These are phyloP conservation scores for Pseudocercospora musae DNA, from an alignment of 2,329 filamentous ascomycete genomes.

Conservation along the genomic window DNA sequence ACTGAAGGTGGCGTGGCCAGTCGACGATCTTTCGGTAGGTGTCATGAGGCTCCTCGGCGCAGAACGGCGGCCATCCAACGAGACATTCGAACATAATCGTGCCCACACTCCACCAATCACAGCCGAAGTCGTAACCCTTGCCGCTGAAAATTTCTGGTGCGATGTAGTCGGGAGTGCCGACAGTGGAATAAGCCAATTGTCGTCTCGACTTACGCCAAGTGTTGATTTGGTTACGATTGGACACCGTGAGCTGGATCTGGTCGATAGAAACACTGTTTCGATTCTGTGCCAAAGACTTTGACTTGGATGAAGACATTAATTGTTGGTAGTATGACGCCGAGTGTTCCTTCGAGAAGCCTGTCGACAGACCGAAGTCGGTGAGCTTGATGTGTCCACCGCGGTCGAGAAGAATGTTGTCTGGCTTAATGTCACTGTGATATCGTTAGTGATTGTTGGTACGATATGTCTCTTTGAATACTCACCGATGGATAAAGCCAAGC, in stretches of 20 bases:
- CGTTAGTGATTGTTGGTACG: conserved; percentile 4
- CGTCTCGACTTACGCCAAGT: conserved; percentile 96
- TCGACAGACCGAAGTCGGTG: conserved; percentile 96
- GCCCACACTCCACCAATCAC: conserved; percentile 98
- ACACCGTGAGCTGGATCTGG: conserved; percentile 96
- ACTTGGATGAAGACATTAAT: conserved; percentile 63
- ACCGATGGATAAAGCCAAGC: conserved; percentile 97
- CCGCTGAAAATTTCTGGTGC: conserved; percentile 97
- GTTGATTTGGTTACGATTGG: conserved; percentile 96
- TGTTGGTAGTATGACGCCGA: conserved; percentile 99
- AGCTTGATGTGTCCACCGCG: conserved; percentile 95
- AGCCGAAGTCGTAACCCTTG: conserved; percentile 92
- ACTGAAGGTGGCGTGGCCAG: conserved; percentile 93
- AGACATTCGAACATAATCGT: conserved; percentile 99
- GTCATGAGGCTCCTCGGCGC: conserved; percentile 93
- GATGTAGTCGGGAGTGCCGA: conserved; percentile 97
- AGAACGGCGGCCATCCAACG: conserved; percentile 98
- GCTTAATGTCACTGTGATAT: conserved; percentile 82
- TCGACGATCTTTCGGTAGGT: conserved; percentile 99
- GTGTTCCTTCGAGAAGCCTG: conserved; percentile 95
- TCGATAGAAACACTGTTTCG: conserved; percentile 93
- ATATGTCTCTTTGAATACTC: conserved; percentile 22
- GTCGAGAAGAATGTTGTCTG: conserved; percentile 96
- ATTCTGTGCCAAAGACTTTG: conserved; percentile 55
- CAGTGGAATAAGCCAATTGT: conserved; percentile 95